Conservation (phyloP, 768 basidiomycete genomes). For the Hypholoma sublateritium region DNA sequence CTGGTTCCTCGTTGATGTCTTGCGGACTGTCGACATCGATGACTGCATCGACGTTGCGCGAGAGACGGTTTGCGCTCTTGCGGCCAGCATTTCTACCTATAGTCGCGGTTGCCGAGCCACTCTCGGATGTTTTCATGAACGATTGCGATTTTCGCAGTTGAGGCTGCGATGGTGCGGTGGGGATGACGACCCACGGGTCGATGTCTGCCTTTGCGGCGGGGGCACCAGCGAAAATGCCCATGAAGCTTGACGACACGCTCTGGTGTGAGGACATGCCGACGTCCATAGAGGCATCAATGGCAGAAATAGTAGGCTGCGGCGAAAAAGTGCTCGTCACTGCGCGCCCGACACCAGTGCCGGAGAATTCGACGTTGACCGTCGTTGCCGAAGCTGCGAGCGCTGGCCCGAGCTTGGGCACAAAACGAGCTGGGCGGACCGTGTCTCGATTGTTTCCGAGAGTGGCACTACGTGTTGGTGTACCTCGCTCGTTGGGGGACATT, state of each 20-base stretch:
- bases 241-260: conserved; percentile 40
- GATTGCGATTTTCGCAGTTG: conserved; percentile 28
- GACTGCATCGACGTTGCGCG: conserved; percentile 76
- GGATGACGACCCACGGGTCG: conserved; percentile 77
- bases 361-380: conserved; percentile 97
- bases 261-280: conserved; percentile 6
- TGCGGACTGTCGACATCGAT: conserved; percentile 51
- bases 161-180: conserved; percentile 33
- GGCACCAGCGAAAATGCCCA: conserved; percentile 94
- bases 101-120: conserved; percentile 17
- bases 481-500: conserved; percentile 15
- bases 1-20: conserved; percentile 34
- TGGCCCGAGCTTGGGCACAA: conserved; percentile 79
- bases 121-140: conserved; percentile 22
- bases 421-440: conserved; percentile 34
- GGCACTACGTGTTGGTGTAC: conserved; percentile 9
- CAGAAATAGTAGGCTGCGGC: conserved; percentile 16
- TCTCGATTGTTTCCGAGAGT: conserved; percentile 4
- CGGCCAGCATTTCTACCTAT: conserved; percentile 24
- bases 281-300: conserved; percentile 9
- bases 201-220: conserved; percentile 39
- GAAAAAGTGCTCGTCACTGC: conserved; percentile 39
- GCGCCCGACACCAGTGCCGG: conserved; percentile 53
- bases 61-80: conserved; percentile 35
- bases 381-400: conserved; percentile 86